Evolutionary conservation across 768 basidiomycete species (phyloP), one percentile per base, ranked within the genome.

Genomic region (Lentinula boryana): DNA sequence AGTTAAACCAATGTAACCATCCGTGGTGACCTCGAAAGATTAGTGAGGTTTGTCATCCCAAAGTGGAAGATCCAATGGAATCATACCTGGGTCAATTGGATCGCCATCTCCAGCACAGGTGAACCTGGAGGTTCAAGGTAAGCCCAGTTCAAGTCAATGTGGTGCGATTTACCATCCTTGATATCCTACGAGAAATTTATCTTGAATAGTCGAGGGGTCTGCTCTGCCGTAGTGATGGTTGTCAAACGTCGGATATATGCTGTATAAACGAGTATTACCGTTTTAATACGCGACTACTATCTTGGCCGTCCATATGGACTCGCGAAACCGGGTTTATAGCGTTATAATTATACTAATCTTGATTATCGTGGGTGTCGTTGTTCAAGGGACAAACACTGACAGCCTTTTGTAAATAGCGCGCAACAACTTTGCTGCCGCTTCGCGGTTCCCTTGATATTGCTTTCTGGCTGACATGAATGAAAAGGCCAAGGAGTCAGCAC

Each of bases 171-270:
- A 90, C 91, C 91, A 93, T 70, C 91, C 92, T 73, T 93, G 92
- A 70, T 93, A 93, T 38, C 91, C 91, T 0, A 93, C 88, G 33
- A 94, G 72, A 65, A 92, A 84, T 68, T 93, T 94, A 74, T 91
- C 83, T 60, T 91, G 88, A 51, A 94, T 91, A 9, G 89, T 91
- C 5, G 80, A 80, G 27, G 91, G 84, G 68, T 89, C 80, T 9
- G 87, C 86, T 64, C 88, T 79, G 60, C n/a, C 27, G 48, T 36
- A 23, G 38, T 46, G 61, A 33, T 44, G 41, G 32, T 48, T 15
- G 43, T 49, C 32, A 40, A 58, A 40, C 1, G 5, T 18, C n/a
- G 9, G 3, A 16, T 52, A 33, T n/a, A 32, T n/a, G 18, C 46
- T 13, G 53, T 13, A 21, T 48, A 23, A 49, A 69, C 41, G 15